Evolutionary conservation across 352 stramenopile genomes (phyloP).

Genomic region (Stephanocyclus meneghinianus): DNA sequence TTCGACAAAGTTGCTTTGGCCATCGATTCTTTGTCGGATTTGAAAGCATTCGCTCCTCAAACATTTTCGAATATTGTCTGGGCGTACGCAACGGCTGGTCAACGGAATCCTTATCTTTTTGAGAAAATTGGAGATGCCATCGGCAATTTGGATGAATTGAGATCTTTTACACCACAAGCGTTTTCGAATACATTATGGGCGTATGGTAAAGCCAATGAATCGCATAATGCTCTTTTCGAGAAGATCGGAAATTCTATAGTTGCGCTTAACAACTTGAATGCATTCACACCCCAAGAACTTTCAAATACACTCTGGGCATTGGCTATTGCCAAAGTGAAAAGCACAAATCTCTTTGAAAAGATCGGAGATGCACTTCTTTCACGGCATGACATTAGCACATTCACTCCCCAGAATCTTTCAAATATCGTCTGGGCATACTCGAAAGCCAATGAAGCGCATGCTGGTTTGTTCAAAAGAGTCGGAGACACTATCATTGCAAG

Average conservation of each 20-base stretch:
- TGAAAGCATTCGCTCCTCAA: no score
- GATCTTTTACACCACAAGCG: constrained; percentile 29
- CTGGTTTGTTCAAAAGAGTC: constrained; percentile 16
- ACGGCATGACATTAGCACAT: background rate
- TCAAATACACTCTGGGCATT: constrained; percentile 31
- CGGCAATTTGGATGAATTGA: constrained; percentile 6
- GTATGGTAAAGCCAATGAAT: constrained; percentile 27
- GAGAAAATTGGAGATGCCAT: constrained; percentile 19
- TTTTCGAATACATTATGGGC: constrained; percentile 43
- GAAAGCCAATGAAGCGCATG: background rate
- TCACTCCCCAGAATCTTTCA: constrained; percentile 21
- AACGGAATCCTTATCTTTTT: constrained; percentile 22
- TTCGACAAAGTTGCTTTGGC: no score
- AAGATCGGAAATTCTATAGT: constrained; percentile 24
- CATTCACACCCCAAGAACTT: constrained; percentile 13
- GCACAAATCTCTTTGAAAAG: constrained; percentile 21
- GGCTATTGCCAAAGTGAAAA: constrained; percentile 3
- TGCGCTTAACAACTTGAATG: constrained; percentile 1
- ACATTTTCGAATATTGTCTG: constrained; percentile 39
- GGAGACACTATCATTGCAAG: constrained; percentile 6
- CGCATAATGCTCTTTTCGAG: constrained; percentile 30
- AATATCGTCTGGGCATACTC: constrained; percentile 35
- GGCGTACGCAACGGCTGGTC: constrained; percentile 27
- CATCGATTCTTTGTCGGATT: no score
- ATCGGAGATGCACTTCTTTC: constrained; percentile 7